Base-by-base conservation (phyloP, 306 rosid genomes). In the Ceratonia siliqua region DNA sequence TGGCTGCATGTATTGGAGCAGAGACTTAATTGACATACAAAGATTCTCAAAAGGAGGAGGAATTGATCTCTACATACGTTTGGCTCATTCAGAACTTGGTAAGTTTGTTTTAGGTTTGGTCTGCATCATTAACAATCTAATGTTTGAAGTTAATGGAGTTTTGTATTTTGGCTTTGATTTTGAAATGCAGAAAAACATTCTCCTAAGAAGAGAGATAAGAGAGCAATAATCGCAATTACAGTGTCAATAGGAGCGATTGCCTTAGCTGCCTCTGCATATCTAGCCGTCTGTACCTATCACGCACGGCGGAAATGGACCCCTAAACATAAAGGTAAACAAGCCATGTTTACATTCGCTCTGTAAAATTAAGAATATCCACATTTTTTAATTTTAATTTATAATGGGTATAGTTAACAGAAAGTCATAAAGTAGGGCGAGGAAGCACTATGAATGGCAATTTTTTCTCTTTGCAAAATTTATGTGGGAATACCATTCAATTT, bases 1-100 rank as follows among this genome's bases (percentile, higher is more conserved):
- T 67, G 87, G 87, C 2, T 84, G 87, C 72, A 59, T 84, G 87
- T 68, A 73, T 53, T 84, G 84, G 84, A 68, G 11, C 5, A 14
- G 43, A n/a, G 15, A 46, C 49, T 24, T 80, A 20, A 67, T 73
- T 77, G 85, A 80, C 67, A 17, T 73, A 4, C 85, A 82, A 54
- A 33, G 45, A n/a, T 78, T 82, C 69, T 17, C 72, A 17, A 55
- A n/a, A 6, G 78, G 22, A 4, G 78, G 22, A 4, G 87, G 87
- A 38, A 2, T 22, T 77, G 82, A 80, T 84, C 82, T 84, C 30
- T 48, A 72, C 54, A 68, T 84, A 35, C 87, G 83, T 52, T 39
- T 76, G 6, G 70, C 82, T 13, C 15, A 66, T n/a, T 57, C 82
- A 33, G 85, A 89, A 63, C 72, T 79, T 20, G 84, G 94, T 87